A percentile compares a stretch with the other conserved stretches of the same genome.
Evolutionary conservation across 306 rosid species (phyloP).

Genomic region (Medicago ruthenica): DNA sequence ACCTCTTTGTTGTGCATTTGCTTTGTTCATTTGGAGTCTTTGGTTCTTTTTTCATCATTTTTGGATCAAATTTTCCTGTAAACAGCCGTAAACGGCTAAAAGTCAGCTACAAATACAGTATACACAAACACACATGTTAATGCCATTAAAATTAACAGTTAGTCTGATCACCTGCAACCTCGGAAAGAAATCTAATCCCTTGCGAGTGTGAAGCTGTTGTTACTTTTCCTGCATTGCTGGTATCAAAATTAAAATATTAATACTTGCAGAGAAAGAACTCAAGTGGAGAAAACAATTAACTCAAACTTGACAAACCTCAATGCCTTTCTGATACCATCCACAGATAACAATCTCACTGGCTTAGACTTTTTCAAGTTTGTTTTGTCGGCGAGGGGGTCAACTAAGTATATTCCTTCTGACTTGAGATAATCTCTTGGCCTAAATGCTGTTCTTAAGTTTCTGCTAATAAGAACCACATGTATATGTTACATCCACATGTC

Average conservation of each 20-base stretch:
- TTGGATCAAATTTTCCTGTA: slow-evolving; percentile 58
- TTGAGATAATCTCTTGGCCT: slow-evolving; percentile 55
- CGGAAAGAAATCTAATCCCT: slow-evolving; percentile 87
- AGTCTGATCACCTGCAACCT: slow-evolving; percentile 69
- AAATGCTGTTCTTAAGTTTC: slow-evolving; percentile 80
- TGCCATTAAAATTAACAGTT: slow-evolving; percentile 17
- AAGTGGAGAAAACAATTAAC: slow-evolving; percentile 14
- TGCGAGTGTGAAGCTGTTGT: slow-evolving; percentile 83
- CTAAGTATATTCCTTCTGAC: slow-evolving; percentile 85
- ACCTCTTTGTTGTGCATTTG: slow-evolving; percentile 65
- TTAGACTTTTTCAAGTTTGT: slow-evolving; percentile 56
- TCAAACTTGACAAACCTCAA: slow-evolving; percentile 64
- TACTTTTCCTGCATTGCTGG: slow-evolving; percentile 88
- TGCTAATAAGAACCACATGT: slow-evolving; percentile 45
- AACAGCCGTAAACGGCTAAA: slow-evolving; percentile 20
- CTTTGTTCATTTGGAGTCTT: slow-evolving; percentile 47
- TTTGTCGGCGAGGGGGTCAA: slow-evolving; percentile 68
- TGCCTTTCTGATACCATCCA: slow-evolving; percentile 81
- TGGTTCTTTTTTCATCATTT: slow-evolving; percentile 44
- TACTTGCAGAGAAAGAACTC: slow-evolving; percentile 17
- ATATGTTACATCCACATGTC: slow-evolving; percentile 6
- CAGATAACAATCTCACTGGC: slow-evolving; percentile 72
- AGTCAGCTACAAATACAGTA: slow-evolving; percentile 40
- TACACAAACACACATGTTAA: slow-evolving; percentile 21
- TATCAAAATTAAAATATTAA: slow-evolving; percentile 38